Base-by-base conservation (phyloP, 2,329 filamentous ascomycete species). In the Diaporthe ilicicola region DNA sequence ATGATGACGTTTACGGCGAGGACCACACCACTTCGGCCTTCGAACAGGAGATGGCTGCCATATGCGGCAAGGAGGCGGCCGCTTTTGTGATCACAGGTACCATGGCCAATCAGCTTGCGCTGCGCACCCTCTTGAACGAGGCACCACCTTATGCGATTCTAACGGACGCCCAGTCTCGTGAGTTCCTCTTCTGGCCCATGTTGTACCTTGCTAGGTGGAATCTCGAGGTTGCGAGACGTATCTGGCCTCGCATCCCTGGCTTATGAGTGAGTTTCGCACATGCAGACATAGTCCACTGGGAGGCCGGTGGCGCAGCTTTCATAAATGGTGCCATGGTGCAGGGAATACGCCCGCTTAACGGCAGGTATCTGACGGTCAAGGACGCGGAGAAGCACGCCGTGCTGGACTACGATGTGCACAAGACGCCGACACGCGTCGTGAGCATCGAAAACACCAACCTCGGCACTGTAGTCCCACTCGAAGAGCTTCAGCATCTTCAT, bases 81-180 rank as follows among this genome's bases (percentile, higher is more conserved):
- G 82, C 94, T 1, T 89, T 95, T 71, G 92, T 95, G 53, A 86
- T 94, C 74, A 93, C 91, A 0, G 93, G 93, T 5, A 95, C 93
- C 1, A 94, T 95, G 92, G 93, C 92, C 44, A 95, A 95, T 81
- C 93, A 95, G 77, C 85, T 95, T 50, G 89, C 91, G 1, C 85
- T 95, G 46, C 91, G 93, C 39, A 86, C 91, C 1, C 90, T 94
- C 75, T 86, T 95, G 8, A 84, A 83, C 1, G 89, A 90, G 61
- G 54, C 54, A 42, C 92, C 93, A 7, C 93, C 93, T 0, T 89
- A 94, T 78, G 86, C 87, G 24, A 86, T 95, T 24, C 83, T 95
- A 12, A 91, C 90, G 75, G 93, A 95, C 76, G 83, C 88, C 15
- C 59, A 62, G 27, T 62, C 59, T 19, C 59, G 59, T 62, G 3